Percentiles rank a stretch among this genome's conserved stretches.
Conservation (phyloP, 2,329 filamentous ascomycete species). For the Amylocarpus encephaloides region DNA sequence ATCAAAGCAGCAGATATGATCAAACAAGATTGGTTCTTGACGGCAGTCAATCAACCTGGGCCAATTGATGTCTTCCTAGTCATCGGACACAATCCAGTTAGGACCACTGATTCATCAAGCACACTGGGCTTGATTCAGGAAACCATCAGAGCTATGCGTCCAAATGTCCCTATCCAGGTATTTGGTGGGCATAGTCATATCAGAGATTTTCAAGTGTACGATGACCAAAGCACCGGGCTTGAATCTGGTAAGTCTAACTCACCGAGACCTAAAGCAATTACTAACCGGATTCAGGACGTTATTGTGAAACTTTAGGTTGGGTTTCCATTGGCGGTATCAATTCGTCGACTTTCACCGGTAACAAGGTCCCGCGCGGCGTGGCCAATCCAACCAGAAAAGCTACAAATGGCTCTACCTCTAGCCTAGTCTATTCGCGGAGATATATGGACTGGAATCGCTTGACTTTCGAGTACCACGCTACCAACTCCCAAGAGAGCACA, state of each 20-base stretch:
- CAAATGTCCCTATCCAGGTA: constrained; percentile 76
- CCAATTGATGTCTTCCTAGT: constrained; percentile 75
- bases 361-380: constrained; percentile 20
- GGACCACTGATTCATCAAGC: constrained; percentile 44
- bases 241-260: constrained; percentile 55
- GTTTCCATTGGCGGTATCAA: constrained; percentile 66
- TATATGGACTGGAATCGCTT: constrained; percentile 92
- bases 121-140: constrained; percentile 73
- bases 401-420: constrained; percentile 21
- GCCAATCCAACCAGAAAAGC: constrained; percentile 30
- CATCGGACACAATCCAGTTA: constrained; percentile 74
- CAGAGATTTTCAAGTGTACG: constrained; percentile 73
- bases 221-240: constrained; percentile 67
- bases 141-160: constrained; percentile 66
- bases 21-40: constrained; percentile 78
- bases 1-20: constrained; percentile 71
- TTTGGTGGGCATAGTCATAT: constrained; percentile 87
- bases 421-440: constrained; percentile 55
- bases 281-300: constrained; percentile 42
- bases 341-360: constrained; percentile 22
- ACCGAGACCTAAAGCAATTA: neutral
- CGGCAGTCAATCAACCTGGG: constrained; percentile 65
- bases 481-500: constrained; percentile 58
- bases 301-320: constrained; percentile 91
- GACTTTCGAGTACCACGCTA: constrained; percentile 69